These are phyloP conservation scores for Coemansia asiatica DNA, from an alignment of 192 early-diverging fungal species.

Conservation along the genomic window DNA sequence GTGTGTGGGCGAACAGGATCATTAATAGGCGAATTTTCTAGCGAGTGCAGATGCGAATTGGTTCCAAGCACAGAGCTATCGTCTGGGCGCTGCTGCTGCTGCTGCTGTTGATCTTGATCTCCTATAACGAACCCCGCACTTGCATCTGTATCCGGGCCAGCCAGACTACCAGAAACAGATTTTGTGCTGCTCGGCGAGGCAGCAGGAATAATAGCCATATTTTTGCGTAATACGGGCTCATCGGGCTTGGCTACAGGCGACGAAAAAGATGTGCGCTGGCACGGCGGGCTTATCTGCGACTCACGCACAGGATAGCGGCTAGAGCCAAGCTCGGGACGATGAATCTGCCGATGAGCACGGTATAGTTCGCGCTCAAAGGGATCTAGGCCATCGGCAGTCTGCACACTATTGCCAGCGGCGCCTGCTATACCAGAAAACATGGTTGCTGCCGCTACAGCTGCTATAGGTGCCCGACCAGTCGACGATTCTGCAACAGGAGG, in stretches of 20 bases:
- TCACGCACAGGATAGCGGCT: slow-evolving; percentile 18
- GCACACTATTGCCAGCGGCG: not conserved
- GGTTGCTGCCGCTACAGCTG: not conserved
- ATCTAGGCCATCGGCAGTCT: not conserved
- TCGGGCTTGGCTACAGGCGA: slow-evolving; percentile 25
- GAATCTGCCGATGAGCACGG: not conserved
- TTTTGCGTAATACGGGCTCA: not conserved
- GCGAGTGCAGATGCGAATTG: slow-evolving; percentile 17
- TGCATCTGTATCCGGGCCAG: not conserved
- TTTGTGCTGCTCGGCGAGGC: not conserved
- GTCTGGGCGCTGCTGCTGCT: slow-evolving; percentile 4
- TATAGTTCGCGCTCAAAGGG: not conserved
- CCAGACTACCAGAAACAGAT: not conserved
- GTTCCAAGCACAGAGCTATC: slow-evolving; percentile 28
- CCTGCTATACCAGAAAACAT: not conserved
- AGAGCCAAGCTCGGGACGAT: slow-evolving; percentile 13
- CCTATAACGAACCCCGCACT: not conserved
- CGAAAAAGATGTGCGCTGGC: slow-evolving; percentile 42
- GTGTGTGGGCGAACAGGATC: slow-evolving; percentile 1
- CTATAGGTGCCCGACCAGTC: not conserved
- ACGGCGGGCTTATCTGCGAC: slow-evolving; percentile 18
- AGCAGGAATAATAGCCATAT: not conserved
- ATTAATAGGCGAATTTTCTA: slow-evolving; percentile 8
- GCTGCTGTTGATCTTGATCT: not conserved
- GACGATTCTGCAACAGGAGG: not conserved